These are phyloP conservation scores for Apostasia shenzhenica DNA, from an alignment of 106 monocot genomes.

Conservation along the genomic window DNA sequence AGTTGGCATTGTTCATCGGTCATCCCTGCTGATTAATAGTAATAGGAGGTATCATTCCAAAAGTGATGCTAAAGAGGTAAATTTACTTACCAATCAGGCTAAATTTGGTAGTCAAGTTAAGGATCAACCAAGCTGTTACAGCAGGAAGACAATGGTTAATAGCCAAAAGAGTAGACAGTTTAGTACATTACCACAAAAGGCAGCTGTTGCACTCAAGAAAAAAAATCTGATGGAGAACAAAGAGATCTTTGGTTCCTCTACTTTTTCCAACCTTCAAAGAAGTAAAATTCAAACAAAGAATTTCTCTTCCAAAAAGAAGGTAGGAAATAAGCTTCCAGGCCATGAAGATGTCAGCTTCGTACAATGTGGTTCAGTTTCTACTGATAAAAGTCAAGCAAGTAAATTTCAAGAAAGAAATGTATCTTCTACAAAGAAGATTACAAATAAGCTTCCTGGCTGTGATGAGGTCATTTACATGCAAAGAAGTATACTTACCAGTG, in stretches of 20 bases:
- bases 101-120: slow-evolving; percentile 48
- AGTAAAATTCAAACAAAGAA: background rate
- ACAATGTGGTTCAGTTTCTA: background rate
- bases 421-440: slow-evolving; percentile 21
- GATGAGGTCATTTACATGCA: slow-evolving; percentile 21
- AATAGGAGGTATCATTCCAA: slow-evolving; percentile 17
- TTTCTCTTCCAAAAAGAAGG: background rate
- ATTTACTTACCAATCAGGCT: slow-evolving; percentile 39
- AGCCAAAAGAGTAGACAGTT: slow-evolving; percentile 33
- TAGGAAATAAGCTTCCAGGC: background rate
- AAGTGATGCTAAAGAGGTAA: slow-evolving; percentile 25
- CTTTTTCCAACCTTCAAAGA: background rate
- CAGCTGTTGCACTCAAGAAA: slow-evolving; percentile 49
- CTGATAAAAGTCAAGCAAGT: slow-evolving; percentile 10
- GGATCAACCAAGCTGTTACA: slow-evolving; percentile 23
- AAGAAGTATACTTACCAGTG: slow-evolving; percentile 1
- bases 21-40: background rate
- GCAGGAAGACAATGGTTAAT: slow-evolving; percentile 12
- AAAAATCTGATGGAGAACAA: slow-evolving; percentile 71
- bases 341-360: background rate
- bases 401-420: slow-evolving; percentile 25
- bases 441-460: slow-evolving; percentile 17
- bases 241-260: background rate
- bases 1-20: slow-evolving; percentile 23
- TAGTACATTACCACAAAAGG: slow-evolving; percentile 15